A percentile compares a stretch with the other conserved stretches of the same genome.
These are phyloP conservation scores for Globisporangium echinulatum DNA, from an alignment of 352 stramenopile genomes.

Conservation along the genomic window DNA sequence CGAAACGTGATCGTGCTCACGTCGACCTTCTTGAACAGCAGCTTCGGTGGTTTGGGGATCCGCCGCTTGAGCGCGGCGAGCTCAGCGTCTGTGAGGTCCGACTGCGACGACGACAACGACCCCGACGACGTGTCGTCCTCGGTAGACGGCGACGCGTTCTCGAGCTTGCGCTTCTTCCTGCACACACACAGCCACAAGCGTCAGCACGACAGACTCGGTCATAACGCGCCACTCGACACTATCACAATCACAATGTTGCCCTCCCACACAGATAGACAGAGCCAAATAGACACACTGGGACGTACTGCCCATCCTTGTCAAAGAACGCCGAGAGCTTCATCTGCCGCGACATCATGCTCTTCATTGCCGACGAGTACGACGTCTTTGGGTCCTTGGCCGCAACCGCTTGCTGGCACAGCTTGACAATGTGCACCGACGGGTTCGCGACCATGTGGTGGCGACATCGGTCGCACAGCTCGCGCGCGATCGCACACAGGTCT, in stretches of 20 bases:
- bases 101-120: constrained; percentile 49
- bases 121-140: constrained; percentile 30
- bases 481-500: constrained; percentile 67
- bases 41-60: constrained; percentile 79
- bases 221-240: neutral
- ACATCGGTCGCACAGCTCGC: constrained; percentile 71
- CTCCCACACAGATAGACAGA: too few species aligned
- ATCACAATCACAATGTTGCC: neutral
- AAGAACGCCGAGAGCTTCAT: constrained; percentile 77
- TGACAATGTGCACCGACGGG: constrained; percentile 76
- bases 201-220: neutral
- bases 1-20: constrained; percentile 78
- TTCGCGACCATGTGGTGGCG: constrained; percentile 79
- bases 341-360: constrained; percentile 80
- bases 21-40: constrained; percentile 83
- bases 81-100: constrained; percentile 76
- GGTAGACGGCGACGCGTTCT: constrained; percentile 50
- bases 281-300: constrained; percentile 8
- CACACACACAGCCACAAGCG: neutral
- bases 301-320: constrained; percentile 66
- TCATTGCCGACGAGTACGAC: constrained; percentile 80
- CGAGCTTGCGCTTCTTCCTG: constrained; percentile 75
- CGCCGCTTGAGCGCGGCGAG: constrained; percentile 69
- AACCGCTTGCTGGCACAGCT: constrained; percentile 68
- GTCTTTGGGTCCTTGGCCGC: constrained; percentile 73